Base-by-base conservation (phyloP, 352 stramenopile genomes). In the Phytophthora cajani region DNA sequence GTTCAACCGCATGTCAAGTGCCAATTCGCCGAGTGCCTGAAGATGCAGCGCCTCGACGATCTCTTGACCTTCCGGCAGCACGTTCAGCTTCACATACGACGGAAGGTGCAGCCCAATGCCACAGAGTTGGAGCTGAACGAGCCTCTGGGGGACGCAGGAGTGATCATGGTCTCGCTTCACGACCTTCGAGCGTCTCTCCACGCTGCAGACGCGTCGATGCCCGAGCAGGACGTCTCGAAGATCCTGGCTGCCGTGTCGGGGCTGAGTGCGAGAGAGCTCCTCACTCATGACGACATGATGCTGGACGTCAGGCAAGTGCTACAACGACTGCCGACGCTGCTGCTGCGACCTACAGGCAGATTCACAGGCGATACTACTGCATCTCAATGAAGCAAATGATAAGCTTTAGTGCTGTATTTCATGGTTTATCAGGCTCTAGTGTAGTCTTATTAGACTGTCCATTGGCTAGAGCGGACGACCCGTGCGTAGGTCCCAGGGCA, bases 221-320 rank as follows among this genome's bases (percentile, higher is more conserved):
- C 85, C 1, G 83, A 89, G 49, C 74, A 81, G 47, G 82, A 92
- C 30, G 79, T 87, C 38, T 80, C 80, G 4, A 55, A 52, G 2
- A 58, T 89, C 44, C 40, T 92, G 32, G 61, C 61, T 1, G 47
- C 58, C 0, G 65, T 80, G 1, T 79, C 80, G 1, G 80, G 68
- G 3, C 62, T 91, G 14, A 79, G 69, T 3, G 63, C 79, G 21
- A 72, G 82, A 42, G 81, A 90, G 59, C 77, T 90, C 36, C 67
- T 92, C 3, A 89, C 80, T 4, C 79, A 90, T 30, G 85, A 92
- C 50, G 76, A 78, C 12, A 77, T 90, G 66, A 72, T 88, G 72
- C 52, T 91, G 5, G 80, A 84, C 47, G 69, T 46, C 5, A 51
- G 60, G 2, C 74, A 86, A 58, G 81, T 91, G 8, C 42, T 91